Conservation (phyloP, 352 stramenopile species). For the Pelagophyceae sp. region DNA sequence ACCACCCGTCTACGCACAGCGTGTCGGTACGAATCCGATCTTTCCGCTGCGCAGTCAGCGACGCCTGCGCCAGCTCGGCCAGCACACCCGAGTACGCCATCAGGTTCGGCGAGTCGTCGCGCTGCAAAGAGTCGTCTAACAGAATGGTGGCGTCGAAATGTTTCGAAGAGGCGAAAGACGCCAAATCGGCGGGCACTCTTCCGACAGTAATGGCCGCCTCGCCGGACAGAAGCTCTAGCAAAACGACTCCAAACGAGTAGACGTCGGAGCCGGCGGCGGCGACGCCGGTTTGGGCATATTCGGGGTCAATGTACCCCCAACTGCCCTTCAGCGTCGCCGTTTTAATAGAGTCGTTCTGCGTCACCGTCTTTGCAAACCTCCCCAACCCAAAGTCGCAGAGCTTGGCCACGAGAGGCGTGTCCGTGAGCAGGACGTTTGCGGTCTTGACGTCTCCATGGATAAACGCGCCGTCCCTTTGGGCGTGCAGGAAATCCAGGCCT, state of each 20-base stretch:
- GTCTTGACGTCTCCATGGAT: slow-evolving; percentile 12
- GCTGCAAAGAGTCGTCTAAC: no score
- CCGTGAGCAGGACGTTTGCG: not conserved
- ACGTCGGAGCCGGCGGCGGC: not conserved
- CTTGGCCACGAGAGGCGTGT: not conserved
- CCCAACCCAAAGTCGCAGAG: slow-evolving; percentile 11
- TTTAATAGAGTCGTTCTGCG: not conserved
- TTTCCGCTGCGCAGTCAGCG: not conserved
- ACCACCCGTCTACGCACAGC: no score
- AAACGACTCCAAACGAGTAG: slow-evolving; percentile 4
- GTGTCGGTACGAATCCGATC: not conserved
- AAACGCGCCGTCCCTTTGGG: not conserved
- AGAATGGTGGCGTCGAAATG: not conserved
- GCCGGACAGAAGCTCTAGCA: not conserved
- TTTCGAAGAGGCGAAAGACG: not conserved
- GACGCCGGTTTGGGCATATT: not conserved
- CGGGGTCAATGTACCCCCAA: slow-evolving; percentile 1
- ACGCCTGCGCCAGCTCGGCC: not conserved
- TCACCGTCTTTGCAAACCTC: not conserved
- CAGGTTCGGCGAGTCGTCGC: not conserved
- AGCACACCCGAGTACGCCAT: not conserved
- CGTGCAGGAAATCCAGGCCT: not conserved
- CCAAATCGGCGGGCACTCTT: not conserved
- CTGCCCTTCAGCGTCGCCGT: not conserved
- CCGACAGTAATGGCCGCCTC: not conserved